A percentile compares a stretch with the other conserved stretches of the same genome.
Evolutionary conservation across 768 basidiomycete species (phyloP).

Genomic region (Floccularia luteovirens): DNA sequence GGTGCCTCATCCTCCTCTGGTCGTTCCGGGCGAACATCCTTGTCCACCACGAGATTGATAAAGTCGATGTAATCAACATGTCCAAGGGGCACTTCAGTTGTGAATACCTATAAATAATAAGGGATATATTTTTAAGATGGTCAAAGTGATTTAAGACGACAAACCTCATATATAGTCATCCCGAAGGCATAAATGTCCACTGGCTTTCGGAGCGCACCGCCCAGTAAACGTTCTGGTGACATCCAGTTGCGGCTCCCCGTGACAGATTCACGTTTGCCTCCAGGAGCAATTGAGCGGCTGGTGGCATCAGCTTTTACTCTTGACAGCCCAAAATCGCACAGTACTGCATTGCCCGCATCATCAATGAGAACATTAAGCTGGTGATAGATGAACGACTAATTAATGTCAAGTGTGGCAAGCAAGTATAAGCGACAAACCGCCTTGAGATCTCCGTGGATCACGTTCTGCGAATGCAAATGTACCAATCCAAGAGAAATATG

Average conservation of each 20-base stretch:
- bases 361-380: constrained; percentile 9
- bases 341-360: constrained; percentile 6
- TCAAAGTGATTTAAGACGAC: background rate
- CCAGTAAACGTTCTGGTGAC: constrained; percentile 10
- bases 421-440: background rate
- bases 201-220: constrained; percentile 6
- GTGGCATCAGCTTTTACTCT: constrained; percentile 7
- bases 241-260: constrained; percentile 12
- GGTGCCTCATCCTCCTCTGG: constrained; percentile 14
- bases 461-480: constrained; percentile 7
- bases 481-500: background rate
- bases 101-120: constrained; percentile 7
- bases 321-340: constrained; percentile 10
- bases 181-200: constrained; percentile 15
- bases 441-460: constrained; percentile 1
- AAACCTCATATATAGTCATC: constrained; percentile 14
- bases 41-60: constrained; percentile 5
- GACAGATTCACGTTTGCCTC: background rate
- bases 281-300: constrained; percentile 4
- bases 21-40: constrained; percentile 11
- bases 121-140: background rate
- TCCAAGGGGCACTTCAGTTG: constrained; percentile 5
- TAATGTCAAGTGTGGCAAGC: background rate
- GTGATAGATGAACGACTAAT: background rate
- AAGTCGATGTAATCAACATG: constrained; percentile 4